Evolutionary conservation across 1,284 basidiomycete species (phyloP).

Genomic region (Chalciporus sp.): DNA sequence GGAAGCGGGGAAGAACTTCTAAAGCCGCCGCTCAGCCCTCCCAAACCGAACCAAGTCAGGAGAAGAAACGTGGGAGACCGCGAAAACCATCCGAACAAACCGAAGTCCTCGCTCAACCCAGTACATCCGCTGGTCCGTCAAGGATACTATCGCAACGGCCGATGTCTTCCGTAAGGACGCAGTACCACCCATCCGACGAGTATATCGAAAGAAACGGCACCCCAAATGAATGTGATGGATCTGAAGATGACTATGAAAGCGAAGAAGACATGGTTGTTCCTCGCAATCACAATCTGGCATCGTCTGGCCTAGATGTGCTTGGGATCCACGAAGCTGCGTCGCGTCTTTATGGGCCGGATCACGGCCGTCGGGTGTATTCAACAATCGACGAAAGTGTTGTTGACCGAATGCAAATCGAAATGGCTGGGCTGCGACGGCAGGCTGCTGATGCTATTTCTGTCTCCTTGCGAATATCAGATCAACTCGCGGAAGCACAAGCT

Average conservation of each 20-base stretch:
- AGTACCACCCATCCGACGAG: constrained; percentile 24
- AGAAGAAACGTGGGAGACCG: constrained; percentile 52
- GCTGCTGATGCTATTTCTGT: constrained; percentile 64
- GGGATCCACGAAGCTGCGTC: constrained; percentile 34
- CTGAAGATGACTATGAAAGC: constrained; percentile 59
- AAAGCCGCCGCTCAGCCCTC: constrained; percentile 41
- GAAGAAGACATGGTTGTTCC: constrained; percentile 58
- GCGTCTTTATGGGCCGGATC: constrained; percentile 30
- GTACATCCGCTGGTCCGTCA: constrained; percentile 12
- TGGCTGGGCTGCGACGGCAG: constrained; percentile 60
- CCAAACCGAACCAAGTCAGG: constrained; percentile 20
- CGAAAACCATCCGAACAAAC: constrained; percentile 36
- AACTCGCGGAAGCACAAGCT: constrained; percentile 61
- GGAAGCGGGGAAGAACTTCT: constrained; percentile 71
- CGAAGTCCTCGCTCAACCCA: constrained; percentile 4
- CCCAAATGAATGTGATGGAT: constrained; percentile 34
- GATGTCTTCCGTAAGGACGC: constrained; percentile 21
- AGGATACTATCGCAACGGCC: constrained; percentile 3
- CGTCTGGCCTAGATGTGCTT: constrained; percentile 33
- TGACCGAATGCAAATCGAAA: constrained; percentile 63
- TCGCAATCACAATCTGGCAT: constrained; percentile 44
- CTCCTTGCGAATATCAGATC: constrained; percentile 62
- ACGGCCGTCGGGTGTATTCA: constrained; percentile 20
- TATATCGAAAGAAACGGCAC: constrained; percentile 37
- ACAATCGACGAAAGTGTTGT: constrained; percentile 42